Evolutionary conservation across 306 rosid species (phyloP), one percentile per base, ranked within the genome.

Genomic region (Canavalia gladiata): DNA sequence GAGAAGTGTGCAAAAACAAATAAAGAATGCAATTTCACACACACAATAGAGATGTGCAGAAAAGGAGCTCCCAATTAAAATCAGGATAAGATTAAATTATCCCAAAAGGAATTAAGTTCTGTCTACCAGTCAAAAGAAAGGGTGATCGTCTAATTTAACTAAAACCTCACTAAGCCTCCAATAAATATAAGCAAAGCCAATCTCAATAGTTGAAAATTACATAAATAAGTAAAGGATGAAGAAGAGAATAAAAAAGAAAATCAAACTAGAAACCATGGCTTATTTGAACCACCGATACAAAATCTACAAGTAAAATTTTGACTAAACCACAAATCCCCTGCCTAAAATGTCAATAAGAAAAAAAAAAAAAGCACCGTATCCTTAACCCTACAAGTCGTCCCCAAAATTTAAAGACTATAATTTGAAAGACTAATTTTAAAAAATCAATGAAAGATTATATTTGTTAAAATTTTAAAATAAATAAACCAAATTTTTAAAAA

Each of bases 31-130:
- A 86, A 57, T 79, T 78, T 73, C 82, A 54, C 34, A 76, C 77
- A 68, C 81, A 73, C 30, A 81, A 84, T 35, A 73, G 46, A 81
- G 7, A 74, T 73, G 62, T 77, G 80, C 80, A 87, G 82, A 74
- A 84, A 84, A 79, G 88, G 88, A 87, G 80, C 88, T 77, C 87
- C 87, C 72, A 84, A 80, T 74, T 71, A 88, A 51, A 81, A 81
- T 47, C 66, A 37, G 35, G 71, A 28, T 85, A 85, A 58, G 65
- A 78, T 82, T 68, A 62, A 81, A 76, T 66, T 82, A 74, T 76
- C 88, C 84, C 79, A 82, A 76, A 87, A 72, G 70, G 85, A 69
- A 56, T 72, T 78, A 39, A 42, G 50, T 78, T 74, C 80, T 67
- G 45, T 80, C 84, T 74, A 76, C 84, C 84, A 79, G 64, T 79